Evolutionary conservation across 177 flowering plant genomes (phyloP), one percentile per base, ranked within the genome.

Genomic region (Telopea speciosissima): DNA sequence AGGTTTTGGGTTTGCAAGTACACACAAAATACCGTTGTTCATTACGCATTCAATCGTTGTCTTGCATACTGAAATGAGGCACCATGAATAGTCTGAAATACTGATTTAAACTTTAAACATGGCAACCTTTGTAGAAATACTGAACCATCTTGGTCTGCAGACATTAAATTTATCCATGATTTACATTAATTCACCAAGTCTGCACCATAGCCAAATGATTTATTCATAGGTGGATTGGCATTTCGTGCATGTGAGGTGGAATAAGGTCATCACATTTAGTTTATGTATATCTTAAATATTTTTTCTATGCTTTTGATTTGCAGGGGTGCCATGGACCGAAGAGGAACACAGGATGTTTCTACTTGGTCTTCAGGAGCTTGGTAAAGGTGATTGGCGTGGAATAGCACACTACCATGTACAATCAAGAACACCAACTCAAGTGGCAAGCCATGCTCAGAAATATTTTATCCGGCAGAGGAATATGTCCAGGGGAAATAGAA

Each of bases 331-430:
- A 49, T 92, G 97, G 97, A 92, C 94, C 31, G 96, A 92, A 75
- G 97, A 90, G 72, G 97, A 92, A 58, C 97, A 92, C 73, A 86
- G 92, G 79, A 84, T 90, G 92, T 92, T 92, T 81, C 79, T 92
- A 58, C 81, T 90, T 69, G 96, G 97, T 49, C 68, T 92, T 67
- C 91, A 89, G 77, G 90, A 92, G 87, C 90, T 90, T 21, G 96
- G 97, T 11, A 92, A 92, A 84, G 97, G 97, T 67, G 97, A 92
- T 79, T 92, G 96, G 96, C 86, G 96, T 73, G 97, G 97, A 60
- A 92, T 92, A 79, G 79, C 97, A 23, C 89, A 91, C 23, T 89
- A 83, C 49, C 90, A 82, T 81, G 97, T 92, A 16, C 79, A 86
- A 40, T 78, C 97, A 36, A 88, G 97, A 77, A 90, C 96, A 42